These are phyloP conservation scores for Akanthomyces dipterigenus DNA, from an alignment of 2,329 filamentous ascomycete species.

Conservation along the genomic window DNA sequence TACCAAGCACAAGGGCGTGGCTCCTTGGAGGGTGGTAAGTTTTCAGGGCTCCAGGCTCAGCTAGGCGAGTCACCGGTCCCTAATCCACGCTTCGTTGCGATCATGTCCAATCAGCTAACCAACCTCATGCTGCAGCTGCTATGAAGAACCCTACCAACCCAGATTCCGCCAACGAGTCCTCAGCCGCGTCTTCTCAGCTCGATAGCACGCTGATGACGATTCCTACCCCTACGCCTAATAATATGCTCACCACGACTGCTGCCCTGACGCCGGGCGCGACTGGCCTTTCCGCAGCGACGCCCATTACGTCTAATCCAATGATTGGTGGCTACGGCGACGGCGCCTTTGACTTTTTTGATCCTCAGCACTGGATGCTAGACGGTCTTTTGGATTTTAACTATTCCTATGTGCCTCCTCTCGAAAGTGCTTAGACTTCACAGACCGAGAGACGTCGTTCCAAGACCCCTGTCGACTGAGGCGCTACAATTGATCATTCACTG, in stretches of 20 bases:
- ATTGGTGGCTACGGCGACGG: slow-evolving; percentile 54
- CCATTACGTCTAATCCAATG: slow-evolving; percentile 38
- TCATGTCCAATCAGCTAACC: slow-evolving; percentile 1
- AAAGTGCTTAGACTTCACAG: slow-evolving; percentile 37
- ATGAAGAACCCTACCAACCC: slow-evolving; percentile 83
- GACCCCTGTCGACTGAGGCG: not conserved
- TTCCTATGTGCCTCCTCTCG: slow-evolving; percentile 48
- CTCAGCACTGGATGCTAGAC: slow-evolving; percentile 89
- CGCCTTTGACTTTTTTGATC: slow-evolving; percentile 84
- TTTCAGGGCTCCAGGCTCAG: slow-evolving; percentile 15
- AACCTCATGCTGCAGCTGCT: slow-evolving; percentile 33
- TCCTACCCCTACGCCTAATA: slow-evolving; percentile 37
- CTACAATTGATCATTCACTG: not conserved
- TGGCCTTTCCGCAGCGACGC: slow-evolving; percentile 32
- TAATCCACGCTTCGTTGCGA: slow-evolving; percentile 11
- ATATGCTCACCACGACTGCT: slow-evolving; percentile 42
- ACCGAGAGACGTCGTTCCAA: not conserved
- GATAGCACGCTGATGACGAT: slow-evolving; percentile 48
- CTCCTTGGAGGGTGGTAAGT: slow-evolving; percentile 66
- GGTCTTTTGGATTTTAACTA: slow-evolving; percentile 76
- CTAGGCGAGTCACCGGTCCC: slow-evolving; percentile 19
- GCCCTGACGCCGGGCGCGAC: slow-evolving; percentile 45
- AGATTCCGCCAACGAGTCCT: slow-evolving; percentile 69
- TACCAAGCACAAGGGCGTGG: slow-evolving; percentile 66
- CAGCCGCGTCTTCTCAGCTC: slow-evolving; percentile 59